Percentiles rank a stretch among this genome's conserved stretches.
Conservation (phyloP, 2,329 filamentous ascomycete genomes). For the Cladosporium sp. region DNA sequence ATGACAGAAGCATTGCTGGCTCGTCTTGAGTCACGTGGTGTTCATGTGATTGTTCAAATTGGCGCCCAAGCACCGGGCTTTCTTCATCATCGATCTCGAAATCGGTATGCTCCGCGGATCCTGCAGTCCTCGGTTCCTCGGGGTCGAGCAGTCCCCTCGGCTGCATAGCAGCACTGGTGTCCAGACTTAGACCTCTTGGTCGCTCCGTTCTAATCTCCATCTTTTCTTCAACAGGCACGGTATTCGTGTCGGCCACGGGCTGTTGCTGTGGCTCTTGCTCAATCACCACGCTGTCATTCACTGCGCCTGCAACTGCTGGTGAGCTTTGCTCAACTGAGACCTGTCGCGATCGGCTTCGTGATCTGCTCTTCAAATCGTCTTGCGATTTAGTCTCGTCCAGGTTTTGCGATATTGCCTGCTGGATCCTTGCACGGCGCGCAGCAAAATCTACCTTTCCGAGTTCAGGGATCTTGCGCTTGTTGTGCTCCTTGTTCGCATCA, state of each 20-base stretch:
- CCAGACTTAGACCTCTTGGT: conserved; percentile 30
- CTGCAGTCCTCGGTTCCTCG: conserved; percentile 36
- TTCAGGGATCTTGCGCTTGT: conserved; percentile 54
- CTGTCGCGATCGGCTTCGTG: conserved; percentile 27
- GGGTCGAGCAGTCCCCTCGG: conserved; percentile 19
- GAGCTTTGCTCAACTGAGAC: conserved; percentile 37
- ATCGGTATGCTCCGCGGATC: conserved; percentile 43
- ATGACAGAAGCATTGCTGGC: conserved; percentile 5
- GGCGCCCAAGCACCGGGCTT: conserved; percentile 55
- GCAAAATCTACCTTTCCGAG: conserved; percentile 82
- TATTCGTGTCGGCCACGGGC: conserved; percentile 23
- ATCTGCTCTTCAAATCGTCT: conserved; percentile 24
- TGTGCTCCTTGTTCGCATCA: conserved; percentile 63
- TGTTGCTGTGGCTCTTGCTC: conserved; percentile 23
- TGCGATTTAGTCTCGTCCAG: conserved; percentile 61
- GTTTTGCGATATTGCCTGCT: conserved; percentile 82
- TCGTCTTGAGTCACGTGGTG: not conserved
- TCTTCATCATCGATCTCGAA: conserved; percentile 62
- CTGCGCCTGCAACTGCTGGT: conserved; percentile 40
- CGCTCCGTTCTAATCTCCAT: not conserved
- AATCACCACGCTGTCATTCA: conserved; percentile 5
- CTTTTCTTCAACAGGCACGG: conserved; percentile 3
- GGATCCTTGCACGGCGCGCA: conserved; percentile 77
- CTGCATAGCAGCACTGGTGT: conserved; percentile 29
- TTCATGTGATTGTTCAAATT: not conserved